A percentile compares a stretch with the other conserved stretches of the same genome.
Conservation (phyloP, 306 rosid genomes). For the Acacia acuminata region DNA sequence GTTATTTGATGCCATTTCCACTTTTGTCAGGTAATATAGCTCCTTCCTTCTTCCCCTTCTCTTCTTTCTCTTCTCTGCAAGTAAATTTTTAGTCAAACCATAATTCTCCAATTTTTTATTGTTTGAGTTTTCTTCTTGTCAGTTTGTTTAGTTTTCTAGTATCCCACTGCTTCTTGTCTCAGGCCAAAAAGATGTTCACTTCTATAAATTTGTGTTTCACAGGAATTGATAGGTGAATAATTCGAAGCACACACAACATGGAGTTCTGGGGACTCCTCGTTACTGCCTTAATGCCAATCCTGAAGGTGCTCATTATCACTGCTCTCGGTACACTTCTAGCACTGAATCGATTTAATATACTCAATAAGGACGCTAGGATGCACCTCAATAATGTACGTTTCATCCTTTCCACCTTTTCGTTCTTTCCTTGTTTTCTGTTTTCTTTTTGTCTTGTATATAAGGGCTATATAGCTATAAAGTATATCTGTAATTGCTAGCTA, state of each 20-base stretch:
- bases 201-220: background rate
- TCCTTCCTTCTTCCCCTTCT: background rate
- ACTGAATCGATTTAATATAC: conserved; percentile 38
- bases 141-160: background rate
- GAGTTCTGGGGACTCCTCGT: conserved; percentile 42
- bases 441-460: background rate
- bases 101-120: too few relatives aligned
- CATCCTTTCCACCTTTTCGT: background rate
- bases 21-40: too few relatives aligned
- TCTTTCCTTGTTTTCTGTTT: background rate
- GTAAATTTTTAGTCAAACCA: background rate
- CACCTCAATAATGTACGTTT: conserved; percentile 40
- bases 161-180: background rate
- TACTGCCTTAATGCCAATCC: conserved; percentile 48
- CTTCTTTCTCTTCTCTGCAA: background rate
- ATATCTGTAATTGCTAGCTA: background rate
- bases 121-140: background rate
- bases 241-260: background rate
- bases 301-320: conserved; percentile 42
- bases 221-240: background rate
- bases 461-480: too few relatives aligned
- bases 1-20: background rate
- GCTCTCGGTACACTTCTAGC: conserved; percentile 38
- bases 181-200: background rate
- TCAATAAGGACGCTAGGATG: conserved; percentile 32